These are phyloP conservation scores for Alternaria sp. DNA, from an alignment of 2,329 filamentous ascomycete genomes.

Conservation along the genomic window DNA sequence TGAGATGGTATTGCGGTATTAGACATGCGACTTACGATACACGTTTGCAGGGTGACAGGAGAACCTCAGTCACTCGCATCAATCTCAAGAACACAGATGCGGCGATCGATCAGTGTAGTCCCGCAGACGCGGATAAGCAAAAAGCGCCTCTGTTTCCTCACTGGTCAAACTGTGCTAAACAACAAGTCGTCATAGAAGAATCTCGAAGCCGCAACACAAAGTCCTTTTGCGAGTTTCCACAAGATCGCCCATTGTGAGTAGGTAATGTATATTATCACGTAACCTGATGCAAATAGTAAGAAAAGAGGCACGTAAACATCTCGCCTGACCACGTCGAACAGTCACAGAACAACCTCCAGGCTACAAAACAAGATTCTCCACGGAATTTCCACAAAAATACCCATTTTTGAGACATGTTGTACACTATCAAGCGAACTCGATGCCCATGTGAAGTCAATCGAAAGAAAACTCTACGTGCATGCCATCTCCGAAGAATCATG, in stretches of 20 bases:
- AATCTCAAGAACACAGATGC: background rate
- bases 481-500: background rate
- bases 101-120: fast-evolving
- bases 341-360: background rate
- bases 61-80: too few species aligned
- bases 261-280: constrained; percentile 2
- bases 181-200: background rate
- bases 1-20: background rate
- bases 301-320: background rate
- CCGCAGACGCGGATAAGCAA: background rate
- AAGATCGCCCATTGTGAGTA: background rate
- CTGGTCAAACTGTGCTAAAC: constrained; percentile 1
- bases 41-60: background rate
- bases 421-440: background rate
- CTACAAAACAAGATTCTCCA: background rate
- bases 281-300: background rate
- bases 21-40: too few species aligned
- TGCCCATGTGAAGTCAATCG: background rate
- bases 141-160: background rate
- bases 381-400: background rate
- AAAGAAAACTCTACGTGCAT: background rate
- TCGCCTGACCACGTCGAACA: background rate
- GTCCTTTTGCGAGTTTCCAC: background rate
- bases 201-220: background rate
- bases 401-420: background rate